Evolutionary conservation across 2,329 filamentous ascomycete genomes (phyloP), one percentile per base, ranked within the genome.

Genomic region (Periconia sp.): DNA sequence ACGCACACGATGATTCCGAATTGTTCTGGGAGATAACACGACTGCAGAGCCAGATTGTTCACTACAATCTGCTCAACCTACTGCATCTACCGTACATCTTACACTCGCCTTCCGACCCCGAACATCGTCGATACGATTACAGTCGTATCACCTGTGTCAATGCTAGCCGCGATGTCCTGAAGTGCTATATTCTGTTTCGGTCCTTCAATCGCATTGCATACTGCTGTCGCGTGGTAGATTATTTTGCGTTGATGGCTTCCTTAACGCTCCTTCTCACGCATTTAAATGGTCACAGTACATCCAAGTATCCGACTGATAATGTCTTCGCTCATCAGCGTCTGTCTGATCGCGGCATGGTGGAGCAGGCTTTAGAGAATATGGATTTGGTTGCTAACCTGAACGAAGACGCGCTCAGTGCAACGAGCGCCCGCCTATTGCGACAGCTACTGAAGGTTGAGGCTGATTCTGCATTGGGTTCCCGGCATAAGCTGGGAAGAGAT

Each of bases 91-190:
- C 53, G 3, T 50, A 43, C 25, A 44, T 57, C 45, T 33, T 53
- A 2, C 45, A 37, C 32, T 36, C 37, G 9, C 23, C 39, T 7
- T 35, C 31, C 3, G 5, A 12, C 8, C 3, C 24, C 10, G n/a
- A n/a, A n/a, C n/a, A n/a, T n/a, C 12, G 22, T 22, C 19, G n/a
- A 4, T 18, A 25, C 16, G 33, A 28, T 12, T 71, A 72, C 50
- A 70, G 64, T 33, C 24, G 36, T 21, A 44, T 55, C 26, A 23
- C 43, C 12, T 45, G 40, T 36, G 40, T 48, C 12, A 36, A 52
- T 29, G 31, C 49, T 16, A 34, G 36, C 3, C 52, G 52, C 11
- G 43, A 52, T 26, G 22, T 55, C 4, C 17, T 52, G 4, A 28
- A 40, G 5, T 49, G 46, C 17, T 55, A 46, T 36, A 32, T 52